Conservation (phyloP, 202 grass and related monocot genomes). For the Zizania palustris region DNA sequence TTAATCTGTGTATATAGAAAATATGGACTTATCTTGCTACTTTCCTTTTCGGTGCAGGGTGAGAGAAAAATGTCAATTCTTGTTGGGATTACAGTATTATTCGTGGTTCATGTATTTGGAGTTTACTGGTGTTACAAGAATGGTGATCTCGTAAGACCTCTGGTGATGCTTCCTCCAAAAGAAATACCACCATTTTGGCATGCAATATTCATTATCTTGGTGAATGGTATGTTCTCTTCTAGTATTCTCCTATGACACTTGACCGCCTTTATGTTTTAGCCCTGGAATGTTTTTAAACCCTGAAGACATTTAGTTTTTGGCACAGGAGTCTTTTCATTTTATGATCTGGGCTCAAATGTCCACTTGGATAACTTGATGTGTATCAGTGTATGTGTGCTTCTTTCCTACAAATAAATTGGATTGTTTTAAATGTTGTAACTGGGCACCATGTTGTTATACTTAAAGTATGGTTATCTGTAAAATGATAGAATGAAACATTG, state of each 20-base stretch:
- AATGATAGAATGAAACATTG: not conserved
- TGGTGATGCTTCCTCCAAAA: constrained; percentile 85
- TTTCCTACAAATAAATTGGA: constrained; percentile 17
- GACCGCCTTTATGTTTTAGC: constrained; percentile 29
- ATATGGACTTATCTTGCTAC: not conserved
- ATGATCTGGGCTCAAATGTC: constrained; percentile 7
- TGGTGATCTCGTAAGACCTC: constrained; percentile 81
- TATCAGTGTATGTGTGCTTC: constrained; percentile 8
- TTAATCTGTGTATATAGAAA: constrained; percentile 14
- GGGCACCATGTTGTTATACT: constrained; percentile 3
- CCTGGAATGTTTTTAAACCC: constrained; percentile 1
- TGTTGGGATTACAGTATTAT: constrained; percentile 85
- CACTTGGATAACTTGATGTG: constrained; percentile 23
- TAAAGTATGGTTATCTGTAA: not conserved
- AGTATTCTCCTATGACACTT: not conserved
- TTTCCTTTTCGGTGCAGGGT: constrained; percentile 53
- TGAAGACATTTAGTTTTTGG: constrained; percentile 28
- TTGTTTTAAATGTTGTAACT: constrained; percentile 3
- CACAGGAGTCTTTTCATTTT: constrained; percentile 12
- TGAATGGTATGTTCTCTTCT: constrained; percentile 73
- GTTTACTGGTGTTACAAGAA: constrained; percentile 98
- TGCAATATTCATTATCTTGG: constrained; percentile 87
- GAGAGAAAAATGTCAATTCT: constrained; percentile 88
- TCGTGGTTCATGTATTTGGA: constrained; percentile 81
- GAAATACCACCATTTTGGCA: constrained; percentile 99